These are phyloP conservation scores for Podaxis sp. DNA, from an alignment of 768 basidiomycete genomes.

Conservation along the genomic window DNA sequence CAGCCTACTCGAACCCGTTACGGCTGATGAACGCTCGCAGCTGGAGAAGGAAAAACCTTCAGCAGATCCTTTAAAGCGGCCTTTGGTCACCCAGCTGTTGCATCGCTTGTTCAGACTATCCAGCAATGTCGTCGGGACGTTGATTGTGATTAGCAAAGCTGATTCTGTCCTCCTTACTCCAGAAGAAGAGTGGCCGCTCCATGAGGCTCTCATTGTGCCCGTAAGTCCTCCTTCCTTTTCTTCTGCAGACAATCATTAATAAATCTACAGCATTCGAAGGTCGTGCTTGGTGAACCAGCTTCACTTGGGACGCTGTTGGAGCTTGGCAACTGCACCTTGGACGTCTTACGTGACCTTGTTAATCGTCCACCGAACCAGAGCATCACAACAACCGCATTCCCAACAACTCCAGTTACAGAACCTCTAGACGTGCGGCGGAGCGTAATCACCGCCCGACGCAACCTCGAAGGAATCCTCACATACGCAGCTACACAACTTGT, in stretches of 20 bases:
- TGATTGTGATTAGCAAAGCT: constrained; percentile 68
- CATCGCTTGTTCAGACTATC: constrained; percentile 72
- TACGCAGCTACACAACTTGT: constrained; percentile 78
- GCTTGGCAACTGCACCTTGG: constrained; percentile 73
- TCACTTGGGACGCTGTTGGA: constrained; percentile 89
- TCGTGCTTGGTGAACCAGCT: constrained; percentile 77
- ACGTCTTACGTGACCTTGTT: constrained; percentile 67
- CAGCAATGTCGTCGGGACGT: constrained; percentile 64
- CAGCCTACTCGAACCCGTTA: constrained; percentile 76
- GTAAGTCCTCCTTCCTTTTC: constrained; percentile 39
- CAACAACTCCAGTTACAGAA: constrained; percentile 26
- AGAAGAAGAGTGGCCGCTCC: constrained; percentile 69
- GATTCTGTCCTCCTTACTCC: constrained; percentile 64
- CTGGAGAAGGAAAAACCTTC: constrained; percentile 67
- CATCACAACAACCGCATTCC: constrained; percentile 33
- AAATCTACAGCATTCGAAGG: constrained; percentile 70
- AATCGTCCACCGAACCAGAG: constrained; percentile 59
- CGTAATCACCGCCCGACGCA: constrained; percentile 53
- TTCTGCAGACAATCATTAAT: neutral
- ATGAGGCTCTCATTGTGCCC: constrained; percentile 68
- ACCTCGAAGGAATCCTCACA: constrained; percentile 64
- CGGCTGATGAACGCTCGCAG: constrained; percentile 65
- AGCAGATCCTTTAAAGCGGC: constrained; percentile 64
- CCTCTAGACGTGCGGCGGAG: constrained; percentile 57
- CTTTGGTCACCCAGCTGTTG: constrained; percentile 68